phyloP scores from a whole-genome alignment of 257 asterid species.

The Nicotiana tomentosiformis region DNA sequence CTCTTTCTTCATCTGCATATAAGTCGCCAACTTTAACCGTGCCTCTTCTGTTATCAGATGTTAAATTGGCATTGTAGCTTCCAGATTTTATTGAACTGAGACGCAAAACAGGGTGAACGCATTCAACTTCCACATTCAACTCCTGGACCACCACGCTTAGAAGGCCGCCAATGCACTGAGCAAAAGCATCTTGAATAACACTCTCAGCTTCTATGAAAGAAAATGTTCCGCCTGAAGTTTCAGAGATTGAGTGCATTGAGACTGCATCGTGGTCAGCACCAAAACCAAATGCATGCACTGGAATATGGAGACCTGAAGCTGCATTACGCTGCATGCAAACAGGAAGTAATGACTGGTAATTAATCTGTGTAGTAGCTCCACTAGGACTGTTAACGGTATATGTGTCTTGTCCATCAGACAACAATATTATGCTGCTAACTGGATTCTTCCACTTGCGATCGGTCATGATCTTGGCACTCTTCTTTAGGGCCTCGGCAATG shows the following conservation, averaged over 20 bases:
- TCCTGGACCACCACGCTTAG: slow-evolving; percentile 81
- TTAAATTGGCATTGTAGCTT: slow-evolving; percentile 47
- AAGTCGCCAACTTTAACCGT: slow-evolving; percentile 68
- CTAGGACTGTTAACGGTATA: slow-evolving; percentile 30
- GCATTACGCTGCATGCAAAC: slow-evolving; percentile 38
- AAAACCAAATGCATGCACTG: slow-evolving; percentile 86
- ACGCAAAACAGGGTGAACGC: slow-evolving; percentile 41
- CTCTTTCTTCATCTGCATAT: slow-evolving; percentile 90
- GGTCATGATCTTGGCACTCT: slow-evolving; percentile 68
- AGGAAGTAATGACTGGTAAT: slow-evolving; percentile 49
- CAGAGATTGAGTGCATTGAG: slow-evolving; percentile 73
- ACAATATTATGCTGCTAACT: slow-evolving; percentile 59
- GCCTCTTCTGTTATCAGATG: slow-evolving; percentile 40
- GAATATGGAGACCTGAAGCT: slow-evolving; percentile 35
- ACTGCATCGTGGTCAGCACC: slow-evolving; percentile 87
- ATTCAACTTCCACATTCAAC: slow-evolving; percentile 50
- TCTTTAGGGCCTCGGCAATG: slow-evolving; percentile 63
- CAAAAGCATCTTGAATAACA: slow-evolving; percentile 94
- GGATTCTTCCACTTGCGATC: slow-evolving; percentile 72
- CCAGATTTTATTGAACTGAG: slow-evolving; percentile 65
- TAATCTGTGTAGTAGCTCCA: slow-evolving; percentile 8
- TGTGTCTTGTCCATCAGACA: slow-evolving; percentile 95
- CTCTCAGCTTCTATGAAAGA: slow-evolving; percentile 80
- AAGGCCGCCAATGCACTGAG: slow-evolving; percentile 96
- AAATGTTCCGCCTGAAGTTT: slow-evolving; percentile 88